These are phyloP conservation scores for Escallonia herrerae DNA, from an alignment of 129 eudicot genomes.

Conservation along the genomic window DNA sequence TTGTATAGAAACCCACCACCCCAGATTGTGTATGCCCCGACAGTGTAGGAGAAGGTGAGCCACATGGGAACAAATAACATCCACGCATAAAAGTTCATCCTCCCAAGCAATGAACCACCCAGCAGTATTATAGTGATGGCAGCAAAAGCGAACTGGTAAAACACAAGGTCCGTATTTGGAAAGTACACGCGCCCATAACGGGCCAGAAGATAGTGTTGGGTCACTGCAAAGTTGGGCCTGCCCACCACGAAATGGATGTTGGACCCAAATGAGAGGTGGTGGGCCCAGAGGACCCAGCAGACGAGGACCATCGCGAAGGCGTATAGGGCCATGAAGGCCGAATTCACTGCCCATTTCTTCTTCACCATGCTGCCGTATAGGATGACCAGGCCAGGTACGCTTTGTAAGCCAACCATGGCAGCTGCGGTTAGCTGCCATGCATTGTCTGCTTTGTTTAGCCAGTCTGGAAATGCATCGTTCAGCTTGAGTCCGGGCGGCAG, in stretches of 20 bases:
- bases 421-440: conserved; percentile 64
- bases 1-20: conserved; percentile 39
- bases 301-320: conserved; percentile 64
- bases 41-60: conserved; percentile 63
- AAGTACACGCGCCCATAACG: conserved; percentile 10
- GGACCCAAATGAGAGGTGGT: conserved; percentile 55
- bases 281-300: conserved; percentile 79
- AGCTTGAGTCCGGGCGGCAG: conserved; percentile 34
- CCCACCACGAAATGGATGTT: conserved; percentile 23
- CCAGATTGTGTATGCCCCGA: conserved; percentile 70
- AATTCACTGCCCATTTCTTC: conserved; percentile 83
- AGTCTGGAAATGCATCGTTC: conserved; percentile 38
- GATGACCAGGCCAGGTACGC: conserved; percentile 78
- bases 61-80: conserved; percentile 68
- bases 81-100: conserved; percentile 81
- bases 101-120: conserved; percentile 63
- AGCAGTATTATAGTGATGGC: conserved; percentile 62
- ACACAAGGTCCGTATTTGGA: conserved; percentile 55
- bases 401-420: conserved; percentile 70
- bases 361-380: conserved; percentile 84
- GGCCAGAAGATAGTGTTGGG: conserved; percentile 19
- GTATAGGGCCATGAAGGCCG: conserved; percentile 82
- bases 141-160: conserved; percentile 70
- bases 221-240: conserved; percentile 21
- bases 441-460: conserved; percentile 77